Conservation (phyloP, 768 basidiomycete species). For the Boletus subcaerulescens region DNA sequence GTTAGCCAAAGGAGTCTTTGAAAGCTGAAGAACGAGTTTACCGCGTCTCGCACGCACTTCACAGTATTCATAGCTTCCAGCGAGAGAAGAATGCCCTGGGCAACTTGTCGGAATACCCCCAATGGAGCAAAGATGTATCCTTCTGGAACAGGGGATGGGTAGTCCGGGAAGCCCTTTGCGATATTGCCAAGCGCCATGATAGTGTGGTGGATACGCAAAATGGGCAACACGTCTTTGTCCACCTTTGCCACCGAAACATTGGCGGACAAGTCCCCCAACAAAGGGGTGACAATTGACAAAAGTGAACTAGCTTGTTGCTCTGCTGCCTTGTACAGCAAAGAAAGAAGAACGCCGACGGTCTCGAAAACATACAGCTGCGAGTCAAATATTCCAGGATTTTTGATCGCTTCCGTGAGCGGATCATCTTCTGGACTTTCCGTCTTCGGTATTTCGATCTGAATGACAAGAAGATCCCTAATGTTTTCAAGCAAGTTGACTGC, state of each 20-base stretch:
- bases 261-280: constrained; percentile 70
- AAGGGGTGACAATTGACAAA: constrained; percentile 76
- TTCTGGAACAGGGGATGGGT: constrained; percentile 64
- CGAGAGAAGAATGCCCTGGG: constrained; percentile 82
- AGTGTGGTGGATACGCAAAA: constrained; percentile 86
- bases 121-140: constrained; percentile 69
- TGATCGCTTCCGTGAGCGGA: constrained; percentile 75
- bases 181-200: constrained; percentile 94
- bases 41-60: constrained; percentile 89
- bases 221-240: constrained; percentile 65
- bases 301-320: constrained; percentile 68
- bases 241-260: constrained; percentile 54
- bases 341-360: constrained; percentile 80
- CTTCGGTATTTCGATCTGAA: constrained; percentile 75
- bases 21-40: constrained; percentile 38
- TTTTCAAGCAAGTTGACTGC: constrained; percentile 67
- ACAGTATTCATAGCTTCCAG: constrained; percentile 86
- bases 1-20: constrained; percentile 5
- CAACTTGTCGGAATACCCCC: constrained; percentile 79
- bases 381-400: constrained; percentile 70
- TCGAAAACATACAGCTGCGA: constrained; percentile 95
- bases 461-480: constrained; percentile 72
- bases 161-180: constrained; percentile 95
- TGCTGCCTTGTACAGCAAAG: constrained; percentile 63
- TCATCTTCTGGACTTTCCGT: constrained; percentile 72